These are phyloP conservation scores for Nemania sp. DNA, from an alignment of 2,329 filamentous ascomycete genomes.

Conservation along the genomic window DNA sequence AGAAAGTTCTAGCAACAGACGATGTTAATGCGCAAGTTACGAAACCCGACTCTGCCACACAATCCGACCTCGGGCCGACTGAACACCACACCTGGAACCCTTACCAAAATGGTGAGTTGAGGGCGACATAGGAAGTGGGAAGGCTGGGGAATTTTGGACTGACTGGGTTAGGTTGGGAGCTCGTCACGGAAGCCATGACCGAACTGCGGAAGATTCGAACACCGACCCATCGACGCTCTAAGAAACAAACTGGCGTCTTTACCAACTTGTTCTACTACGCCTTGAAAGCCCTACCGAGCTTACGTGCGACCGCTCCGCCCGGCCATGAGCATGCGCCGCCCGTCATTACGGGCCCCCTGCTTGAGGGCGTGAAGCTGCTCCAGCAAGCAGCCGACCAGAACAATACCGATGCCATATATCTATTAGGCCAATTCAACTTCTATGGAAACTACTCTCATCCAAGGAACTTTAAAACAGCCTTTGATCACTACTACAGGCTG, in stretches of 20 bases:
- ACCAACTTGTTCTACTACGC: constrained; percentile 59
- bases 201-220: constrained; percentile 64
- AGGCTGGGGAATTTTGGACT: neutral
- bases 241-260: constrained; percentile 59
- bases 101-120: constrained; percentile 51
- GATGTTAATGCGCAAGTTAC: constrained; percentile 38
- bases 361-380: constrained; percentile 65
- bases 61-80: constrained; percentile 46
- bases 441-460: constrained; percentile 94
- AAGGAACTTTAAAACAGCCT: constrained; percentile 81
- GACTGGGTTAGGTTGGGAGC: constrained; percentile 59
- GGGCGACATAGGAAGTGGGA: neutral
- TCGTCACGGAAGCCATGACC: constrained; percentile 64
- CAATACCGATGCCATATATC: constrained; percentile 86
- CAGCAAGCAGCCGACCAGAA: constrained; percentile 65
- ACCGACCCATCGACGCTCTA: constrained; percentile 58
- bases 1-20: constrained; percentile 47
- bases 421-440: constrained; percentile 95
- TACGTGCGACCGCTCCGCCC: constrained; percentile 62
- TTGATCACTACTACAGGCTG: constrained; percentile 82
- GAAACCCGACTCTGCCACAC: constrained; percentile 42
- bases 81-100: constrained; percentile 48
- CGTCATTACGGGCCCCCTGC: constrained; percentile 58
- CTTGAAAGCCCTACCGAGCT: constrained; percentile 62
- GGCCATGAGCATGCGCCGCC: constrained; percentile 53